Base-by-base conservation (phyloP, 345 rosid species). In the Citrus medica region DNA sequence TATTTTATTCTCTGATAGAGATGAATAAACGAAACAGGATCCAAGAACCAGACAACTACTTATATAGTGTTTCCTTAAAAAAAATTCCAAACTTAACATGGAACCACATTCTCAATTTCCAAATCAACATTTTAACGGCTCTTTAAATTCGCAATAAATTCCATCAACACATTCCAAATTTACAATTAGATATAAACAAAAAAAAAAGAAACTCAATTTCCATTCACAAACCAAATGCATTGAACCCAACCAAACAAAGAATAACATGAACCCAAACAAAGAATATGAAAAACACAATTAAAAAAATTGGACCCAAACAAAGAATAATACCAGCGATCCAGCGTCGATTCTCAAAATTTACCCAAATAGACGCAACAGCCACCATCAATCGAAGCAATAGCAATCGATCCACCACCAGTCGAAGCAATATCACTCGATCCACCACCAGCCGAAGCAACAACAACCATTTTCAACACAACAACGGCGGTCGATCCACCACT, bases 401-500 rank as follows among this genome's bases (percentile, higher is more conserved):
- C 33, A 32, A 4, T 32, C 33, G 33, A 32, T 32, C 33, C 0
- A 32, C 33, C 33, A 32, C 33, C 5, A 32, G 0, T 32, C 0
- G 5, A 32, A 32, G 33, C 33, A 32, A 32, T 32, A 38, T 0
- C 12, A 38, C 0, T 32, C 0, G 12, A 38, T 38, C 42, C 42
- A 38, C 12, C 42, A 38, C 42, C 3, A 38, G 12, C 10, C 0
- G 12, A 40, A 40, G 46, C 13, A 9, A 1, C 10, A 9, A 3
- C 13, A 9, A 0, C 42, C 9, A 38, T 38, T 8, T 9, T 38
- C 42, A 38, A 38, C 0, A 1, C 0, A 40, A 13, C 13, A 40
- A 0, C 3, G 2, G 13, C 13, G 0, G 3, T 9, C 13, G 10
- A 38, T 38, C 42, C 0, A 1, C 10, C 42, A 38, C 42, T 0